phyloP scores from a whole-genome alignment of 305 asterid genomes.

The Ajuga reptans region DNA sequence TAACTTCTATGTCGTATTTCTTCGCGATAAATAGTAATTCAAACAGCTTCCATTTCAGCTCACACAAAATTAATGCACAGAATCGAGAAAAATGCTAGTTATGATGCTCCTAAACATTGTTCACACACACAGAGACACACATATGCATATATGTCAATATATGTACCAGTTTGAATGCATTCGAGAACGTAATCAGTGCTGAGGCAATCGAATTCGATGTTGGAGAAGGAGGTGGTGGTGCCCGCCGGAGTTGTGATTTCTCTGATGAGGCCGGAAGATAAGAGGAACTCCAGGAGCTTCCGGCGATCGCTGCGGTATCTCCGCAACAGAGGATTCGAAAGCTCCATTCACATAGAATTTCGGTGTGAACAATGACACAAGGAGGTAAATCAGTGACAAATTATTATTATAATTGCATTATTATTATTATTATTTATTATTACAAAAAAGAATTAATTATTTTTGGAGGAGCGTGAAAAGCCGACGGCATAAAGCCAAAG shows the following conservation, averaged over 20 bases:
- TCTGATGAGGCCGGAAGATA: conserved; percentile 50
- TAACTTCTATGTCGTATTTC: background rate
- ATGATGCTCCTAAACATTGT: background rate
- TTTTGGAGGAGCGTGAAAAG: conserved; percentile 38
- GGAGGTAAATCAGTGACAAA: background rate
- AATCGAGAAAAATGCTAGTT: background rate
- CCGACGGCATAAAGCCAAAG: conserved; percentile 27
- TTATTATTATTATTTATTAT: background rate
- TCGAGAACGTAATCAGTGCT: conserved; percentile 74
- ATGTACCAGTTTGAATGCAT: conserved; percentile 64
- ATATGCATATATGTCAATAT: background rate
- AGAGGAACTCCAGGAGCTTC: conserved; percentile 71
- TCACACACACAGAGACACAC: background rate
- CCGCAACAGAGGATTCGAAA: conserved; percentile 39
- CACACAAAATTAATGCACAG: conserved; percentile 1
- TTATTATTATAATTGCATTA: background rate
- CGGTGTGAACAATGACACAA: conserved; percentile 25
- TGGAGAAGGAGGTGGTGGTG: conserved; percentile 36
- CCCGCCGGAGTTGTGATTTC: conserved; percentile 59
- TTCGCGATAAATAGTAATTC: background rate
- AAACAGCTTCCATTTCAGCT: conserved; percentile 16
- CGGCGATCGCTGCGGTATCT: conserved; percentile 85
- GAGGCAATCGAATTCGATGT: conserved; percentile 57
- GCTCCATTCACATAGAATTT: conserved; percentile 36
- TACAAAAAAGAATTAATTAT: background rate